Evolutionary conservation across 352 stramenopile species (phyloP).

Genomic region (Phytophthora idaei): DNA sequence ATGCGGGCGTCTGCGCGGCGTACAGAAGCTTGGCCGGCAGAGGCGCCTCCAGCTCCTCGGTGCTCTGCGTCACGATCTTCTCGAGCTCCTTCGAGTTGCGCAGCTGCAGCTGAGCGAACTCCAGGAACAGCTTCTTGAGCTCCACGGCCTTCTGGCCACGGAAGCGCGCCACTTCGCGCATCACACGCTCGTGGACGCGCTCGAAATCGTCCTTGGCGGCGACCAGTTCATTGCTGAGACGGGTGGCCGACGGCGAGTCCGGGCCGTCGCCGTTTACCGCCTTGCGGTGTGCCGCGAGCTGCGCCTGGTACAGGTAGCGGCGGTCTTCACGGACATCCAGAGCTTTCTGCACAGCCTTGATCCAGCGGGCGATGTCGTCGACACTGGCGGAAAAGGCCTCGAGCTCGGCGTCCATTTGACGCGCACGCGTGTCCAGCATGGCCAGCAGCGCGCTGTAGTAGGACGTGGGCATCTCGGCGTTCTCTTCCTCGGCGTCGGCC

Average conservation of each 20-base stretch:
- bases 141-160: conserved; percentile 75
- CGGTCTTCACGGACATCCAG: conserved; percentile 82
- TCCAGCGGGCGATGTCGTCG: conserved; percentile 78
- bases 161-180: conserved; percentile 75
- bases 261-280: conserved; percentile 32
- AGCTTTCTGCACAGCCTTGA: conserved; percentile 71
- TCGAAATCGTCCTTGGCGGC: conserved; percentile 80
- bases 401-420: conserved; percentile 77
- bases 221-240: conserved; percentile 56
- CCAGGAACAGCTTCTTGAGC: conserved; percentile 72
- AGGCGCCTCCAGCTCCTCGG: conserved; percentile 45
- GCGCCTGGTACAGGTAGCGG: conserved; percentile 77
- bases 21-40: conserved; percentile 49
- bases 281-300: conserved; percentile 57
- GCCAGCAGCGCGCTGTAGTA: conserved; percentile 70
- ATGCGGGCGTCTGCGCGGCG: conserved; percentile 40
- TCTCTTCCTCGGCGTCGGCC: conserved; percentile 71
- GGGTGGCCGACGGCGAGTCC: conserved; percentile 35
- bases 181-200: conserved; percentile 74
- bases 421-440: conserved; percentile 75
- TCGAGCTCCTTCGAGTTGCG: conserved; percentile 59
- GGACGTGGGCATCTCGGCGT: conserved; percentile 61
- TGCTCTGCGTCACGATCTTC: conserved; percentile 53
- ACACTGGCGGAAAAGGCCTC: conserved; percentile 63
- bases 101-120: conserved; percentile 68